A percentile compares a stretch with the other conserved stretches of the same genome.
Conservation (phyloP, 225 moss, liverwort and hornwort species). For the Physcomitrium patens region DNA sequence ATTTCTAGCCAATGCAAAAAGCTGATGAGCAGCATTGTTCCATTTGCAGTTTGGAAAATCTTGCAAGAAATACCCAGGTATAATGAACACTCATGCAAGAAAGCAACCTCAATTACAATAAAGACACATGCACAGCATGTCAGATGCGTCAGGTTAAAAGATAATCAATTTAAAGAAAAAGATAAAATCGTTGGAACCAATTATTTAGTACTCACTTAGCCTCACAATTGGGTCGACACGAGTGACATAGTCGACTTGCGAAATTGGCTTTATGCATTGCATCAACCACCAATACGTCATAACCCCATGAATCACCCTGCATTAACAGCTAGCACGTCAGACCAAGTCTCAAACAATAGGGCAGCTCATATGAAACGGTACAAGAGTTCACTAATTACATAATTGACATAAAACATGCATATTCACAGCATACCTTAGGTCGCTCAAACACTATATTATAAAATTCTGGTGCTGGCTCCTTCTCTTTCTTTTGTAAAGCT, state of each 20-base stretch:
- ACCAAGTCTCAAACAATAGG: constrained; percentile 8
- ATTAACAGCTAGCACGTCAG: constrained; percentile 38
- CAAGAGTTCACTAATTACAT: not conserved
- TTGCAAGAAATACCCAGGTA: not conserved
- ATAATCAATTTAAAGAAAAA: not conserved
- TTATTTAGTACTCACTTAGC: constrained; percentile 72
- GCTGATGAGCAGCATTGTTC: not conserved
- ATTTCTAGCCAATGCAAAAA: constrained; percentile 3
- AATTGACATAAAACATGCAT: constrained; percentile 10
- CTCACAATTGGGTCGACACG: constrained; percentile 99
- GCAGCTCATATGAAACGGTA: constrained; percentile 5
- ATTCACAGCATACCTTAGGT: constrained; percentile 72
- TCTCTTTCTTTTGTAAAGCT: constrained; percentile 93
- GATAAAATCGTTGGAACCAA: not conserved
- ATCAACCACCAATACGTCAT: constrained; percentile 96
- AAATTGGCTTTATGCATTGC: constrained; percentile 99
- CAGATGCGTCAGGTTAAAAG: constrained; percentile 7
- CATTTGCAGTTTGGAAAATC: not conserved
- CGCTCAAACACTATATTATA: constrained; percentile 98
- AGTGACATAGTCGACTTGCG: constrained; percentile 98
- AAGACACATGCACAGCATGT: constrained; percentile 9
- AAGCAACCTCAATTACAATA: constrained; percentile 1
- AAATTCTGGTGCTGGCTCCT: constrained; percentile 96
- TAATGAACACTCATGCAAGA: constrained; percentile 1
- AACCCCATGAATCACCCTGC: constrained; percentile 95